Evolutionary conservation across 2,329 filamentous ascomycete species (phyloP), one percentile per base, ranked within the genome.

Genomic region (Intubia oerlemansii): DNA sequence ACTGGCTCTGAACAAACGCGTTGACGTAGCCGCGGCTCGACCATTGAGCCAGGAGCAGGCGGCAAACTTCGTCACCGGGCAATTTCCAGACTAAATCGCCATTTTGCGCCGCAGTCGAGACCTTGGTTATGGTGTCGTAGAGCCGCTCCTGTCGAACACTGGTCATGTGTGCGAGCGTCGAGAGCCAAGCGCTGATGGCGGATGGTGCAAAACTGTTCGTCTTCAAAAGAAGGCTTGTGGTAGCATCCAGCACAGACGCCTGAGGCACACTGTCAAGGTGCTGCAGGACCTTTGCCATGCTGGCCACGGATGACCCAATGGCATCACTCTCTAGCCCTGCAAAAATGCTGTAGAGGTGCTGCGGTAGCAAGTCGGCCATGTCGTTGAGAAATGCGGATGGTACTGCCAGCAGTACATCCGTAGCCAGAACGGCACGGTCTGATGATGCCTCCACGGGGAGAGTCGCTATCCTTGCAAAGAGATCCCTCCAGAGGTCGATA

Each of bases 1-100:
- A 34, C 13, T 17, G 5, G 24, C 8, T 16, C 25, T 10, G 24
- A 9, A 18, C 30, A 13, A 24, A 24, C 17, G 23, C 14, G 21
- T 23, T 26, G 24, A 45, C 28, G 28, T 44, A 44, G 9, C 40
- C 39, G 10, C 40, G 40, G 25, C 44, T 49, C 9, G 27, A 21
- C 47, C 47, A 50, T 27, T 48, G 47, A 4, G 37, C 34, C 6
- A 46, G 17, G 5, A 48, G 27, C 22, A 50, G 35, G 5, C 39
- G 36, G 25, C 40, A 44, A 18, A 49, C 25, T 16, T 44, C 41
- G 19, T 12, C 9, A 8, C n/a, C 19, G 19, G 19, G 19, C 19
- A 21, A 21, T 8, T 8, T 8, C 8, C n/a, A n/a, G 19, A n/a
- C 19, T 21, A 21, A n/a, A n/a, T n/a, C n/a, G n/a, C n/a, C 6